phyloP scores from a whole-genome alignment of 202 grass and related monocot genomes.

The Musa balbisiana region DNA sequence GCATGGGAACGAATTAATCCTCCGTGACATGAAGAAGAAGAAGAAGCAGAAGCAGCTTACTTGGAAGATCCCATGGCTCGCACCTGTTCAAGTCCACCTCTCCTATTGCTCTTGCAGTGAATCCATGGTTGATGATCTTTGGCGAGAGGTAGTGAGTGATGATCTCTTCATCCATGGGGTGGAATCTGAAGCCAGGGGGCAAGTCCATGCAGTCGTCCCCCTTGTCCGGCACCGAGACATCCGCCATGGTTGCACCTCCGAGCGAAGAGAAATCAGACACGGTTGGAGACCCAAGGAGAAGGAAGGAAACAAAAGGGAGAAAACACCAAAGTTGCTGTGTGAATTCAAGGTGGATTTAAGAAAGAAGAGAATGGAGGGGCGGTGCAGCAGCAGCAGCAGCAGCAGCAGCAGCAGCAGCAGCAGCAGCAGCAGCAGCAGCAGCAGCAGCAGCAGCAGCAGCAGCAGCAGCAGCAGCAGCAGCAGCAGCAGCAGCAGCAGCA shows the following conservation, averaged over 20 bases:
- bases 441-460: no score
- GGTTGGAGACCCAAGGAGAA: not conserved
- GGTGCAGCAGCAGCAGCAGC: no score
- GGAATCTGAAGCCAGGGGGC: slow-evolving; percentile 40
- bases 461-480: no score
- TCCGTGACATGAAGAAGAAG: not conserved
- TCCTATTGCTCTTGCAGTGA: slow-evolving; percentile 13
- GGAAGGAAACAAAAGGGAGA: not conserved
- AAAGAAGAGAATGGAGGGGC: slow-evolving; percentile 9
- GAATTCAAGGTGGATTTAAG: slow-evolving; percentile 13
- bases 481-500: no score
- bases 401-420: no score
- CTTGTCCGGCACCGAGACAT: not conserved
- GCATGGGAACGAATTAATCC: no score
- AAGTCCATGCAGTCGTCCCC: slow-evolving; percentile 24
- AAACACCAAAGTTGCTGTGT: not conserved
- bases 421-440: no score
- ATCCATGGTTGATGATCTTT: slow-evolving; percentile 3
- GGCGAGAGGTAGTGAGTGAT: slow-evolving; percentile 37
- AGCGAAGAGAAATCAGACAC: slow-evolving; percentile 4
- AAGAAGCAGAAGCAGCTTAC: slow-evolving; percentile 7
- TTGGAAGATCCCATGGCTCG: slow-evolving; percentile 46
- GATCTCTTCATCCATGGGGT: slow-evolving; percentile 44
- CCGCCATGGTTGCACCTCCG: not conserved
- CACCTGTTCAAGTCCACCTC: slow-evolving; percentile 33